Evolutionary conservation across 345 rosid species (phyloP).

Genomic region (Eucalyptus camaldulensis): DNA sequence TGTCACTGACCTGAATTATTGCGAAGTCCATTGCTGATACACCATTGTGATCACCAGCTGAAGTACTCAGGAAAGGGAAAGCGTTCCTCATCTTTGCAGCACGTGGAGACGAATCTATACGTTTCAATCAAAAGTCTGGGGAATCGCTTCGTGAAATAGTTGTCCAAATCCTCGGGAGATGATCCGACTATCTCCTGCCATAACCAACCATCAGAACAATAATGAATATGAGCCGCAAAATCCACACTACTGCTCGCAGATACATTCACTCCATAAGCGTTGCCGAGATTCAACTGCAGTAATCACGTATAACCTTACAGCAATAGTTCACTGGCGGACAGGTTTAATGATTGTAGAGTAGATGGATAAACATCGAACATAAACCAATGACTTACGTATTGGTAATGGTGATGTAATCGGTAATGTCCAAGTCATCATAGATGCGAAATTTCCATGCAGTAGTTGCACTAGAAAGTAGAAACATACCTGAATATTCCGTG

Average conservation of each 20-base stretch:
- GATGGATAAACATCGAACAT: not conserved
- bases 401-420: not conserved
- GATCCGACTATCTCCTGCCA: constrained; percentile 70
- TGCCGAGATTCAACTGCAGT: not conserved
- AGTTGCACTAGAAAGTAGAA: not conserved
- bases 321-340: not conserved
- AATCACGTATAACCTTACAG: not conserved
- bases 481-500: constrained; percentile 56
- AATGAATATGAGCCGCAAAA: not conserved
- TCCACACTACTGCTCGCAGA: not conserved
- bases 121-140: constrained; percentile 82
- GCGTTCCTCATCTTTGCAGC: constrained; percentile 42
- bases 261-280: not conserved
- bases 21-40: too few species aligned
- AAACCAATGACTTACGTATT: not conserved
- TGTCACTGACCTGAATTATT: too few species aligned
- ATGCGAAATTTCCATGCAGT: not conserved
- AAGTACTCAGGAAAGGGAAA: constrained; percentile 69
- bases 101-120: constrained; percentile 32
- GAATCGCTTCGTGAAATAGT: constrained; percentile 59
- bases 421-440: not conserved
- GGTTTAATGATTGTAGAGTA: not conserved
- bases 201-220: not conserved
- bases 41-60: not conserved
- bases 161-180: constrained; percentile 74